These are phyloP conservation scores for Rosa multiflora DNA, from an alignment of 306 rosid genomes.

Conservation along the genomic window DNA sequence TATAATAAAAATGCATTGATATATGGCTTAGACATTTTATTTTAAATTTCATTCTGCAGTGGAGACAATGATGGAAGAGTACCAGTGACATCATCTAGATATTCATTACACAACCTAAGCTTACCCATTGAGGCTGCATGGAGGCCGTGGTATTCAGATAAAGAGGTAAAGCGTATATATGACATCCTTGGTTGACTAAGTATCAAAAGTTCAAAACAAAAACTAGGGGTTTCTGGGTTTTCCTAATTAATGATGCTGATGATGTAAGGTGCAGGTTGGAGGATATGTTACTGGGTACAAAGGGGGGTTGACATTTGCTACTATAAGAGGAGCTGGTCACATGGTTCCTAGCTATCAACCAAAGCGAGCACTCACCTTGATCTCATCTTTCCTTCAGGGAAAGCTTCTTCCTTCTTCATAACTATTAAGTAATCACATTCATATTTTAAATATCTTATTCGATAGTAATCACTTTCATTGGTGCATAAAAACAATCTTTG, in stretches of 20 bases:
- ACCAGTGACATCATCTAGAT: conserved; percentile 57
- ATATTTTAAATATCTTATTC: not conserved
- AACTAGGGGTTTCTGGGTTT: not conserved
- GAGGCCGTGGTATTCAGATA: conserved; percentile 50
- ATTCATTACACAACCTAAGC: conserved; percentile 39
- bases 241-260: not conserved
- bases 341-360: conserved; percentile 63
- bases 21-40: not conserved
- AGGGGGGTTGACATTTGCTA: conserved; percentile 52
- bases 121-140: conserved; percentile 37
- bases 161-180: conserved; percentile 38
- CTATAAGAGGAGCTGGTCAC: conserved; percentile 67
- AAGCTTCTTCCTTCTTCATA: conserved; percentile 37
- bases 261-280: conserved; percentile 47
- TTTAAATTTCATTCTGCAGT: conserved; percentile 24
- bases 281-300: conserved; percentile 56
- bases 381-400: conserved; percentile 50
- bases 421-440: not conserved
- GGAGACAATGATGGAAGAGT: conserved; percentile 56
- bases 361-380: conserved; percentile 44
- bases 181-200: not conserved
- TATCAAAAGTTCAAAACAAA: not conserved
- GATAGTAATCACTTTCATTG: not conserved
- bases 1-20: not conserved
- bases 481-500: not conserved